Percentiles rank a stretch among this genome's conserved stretches.
phyloP scores from a whole-genome alignment of 148 eudicot species.

The Suaeda aralocaspica region DNA sequence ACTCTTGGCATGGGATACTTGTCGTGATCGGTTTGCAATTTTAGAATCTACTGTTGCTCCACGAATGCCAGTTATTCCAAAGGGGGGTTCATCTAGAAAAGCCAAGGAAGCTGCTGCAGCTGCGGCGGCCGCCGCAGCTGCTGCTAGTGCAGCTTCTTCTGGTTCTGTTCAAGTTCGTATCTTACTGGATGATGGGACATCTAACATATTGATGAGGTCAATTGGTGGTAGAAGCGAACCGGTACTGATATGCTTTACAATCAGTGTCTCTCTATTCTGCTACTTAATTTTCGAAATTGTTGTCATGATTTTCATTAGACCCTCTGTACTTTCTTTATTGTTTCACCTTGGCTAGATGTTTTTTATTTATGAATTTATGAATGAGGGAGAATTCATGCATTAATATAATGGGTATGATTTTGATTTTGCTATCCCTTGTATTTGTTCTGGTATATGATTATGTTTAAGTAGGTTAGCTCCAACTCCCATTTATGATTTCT shows the following conservation, averaged over 20 bases:
- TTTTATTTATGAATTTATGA: background rate
- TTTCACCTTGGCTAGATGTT: background rate
- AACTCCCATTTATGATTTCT: background rate
- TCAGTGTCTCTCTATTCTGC: slow-evolving; percentile 3
- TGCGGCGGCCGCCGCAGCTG: slow-evolving; percentile 94
- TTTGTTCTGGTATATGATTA: background rate
- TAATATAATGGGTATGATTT: background rate
- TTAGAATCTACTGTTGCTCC: slow-evolving; percentile 77
- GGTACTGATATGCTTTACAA: slow-evolving; percentile 32
- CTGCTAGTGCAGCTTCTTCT: slow-evolving; percentile 85
- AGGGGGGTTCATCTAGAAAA: slow-evolving; percentile 86
- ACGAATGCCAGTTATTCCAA: slow-evolving; percentile 72
- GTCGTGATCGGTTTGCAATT: slow-evolving; percentile 89
- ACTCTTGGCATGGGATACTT: slow-evolving; percentile 95
- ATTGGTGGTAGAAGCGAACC: slow-evolving; percentile 84
- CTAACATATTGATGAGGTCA: slow-evolving; percentile 88
- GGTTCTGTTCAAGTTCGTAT: slow-evolving; percentile 95
- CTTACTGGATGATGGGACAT: slow-evolving; percentile 93
- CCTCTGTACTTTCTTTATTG: background rate
- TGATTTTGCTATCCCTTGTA: background rate
- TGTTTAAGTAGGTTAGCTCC: background rate
- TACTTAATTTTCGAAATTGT: slow-evolving; percentile 3
- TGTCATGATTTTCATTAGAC: background rate
- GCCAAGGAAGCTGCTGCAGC: slow-evolving; percentile 98
- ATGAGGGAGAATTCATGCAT: background rate